These are phyloP conservation scores for Dacryopinax spathularia DNA, from an alignment of 768 basidiomycete species.

Conservation along the genomic window DNA sequence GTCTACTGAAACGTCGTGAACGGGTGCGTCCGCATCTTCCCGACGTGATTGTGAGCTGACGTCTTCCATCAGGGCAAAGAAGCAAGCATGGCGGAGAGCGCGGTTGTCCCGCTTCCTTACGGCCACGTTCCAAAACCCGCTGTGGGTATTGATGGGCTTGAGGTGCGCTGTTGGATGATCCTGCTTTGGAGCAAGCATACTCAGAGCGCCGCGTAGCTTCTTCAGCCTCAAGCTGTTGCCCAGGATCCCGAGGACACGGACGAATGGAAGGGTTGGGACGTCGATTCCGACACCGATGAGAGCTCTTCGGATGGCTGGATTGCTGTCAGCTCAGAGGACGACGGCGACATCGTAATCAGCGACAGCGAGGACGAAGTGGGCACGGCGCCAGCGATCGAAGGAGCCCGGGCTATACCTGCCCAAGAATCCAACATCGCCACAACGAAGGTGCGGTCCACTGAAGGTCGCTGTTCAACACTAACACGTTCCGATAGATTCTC, in stretches of 20 bases:
- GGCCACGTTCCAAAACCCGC: constrained; percentile 64
- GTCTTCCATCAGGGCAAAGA: constrained; percentile 61
- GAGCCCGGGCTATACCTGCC: no score
- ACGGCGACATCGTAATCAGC: constrained; percentile 55
- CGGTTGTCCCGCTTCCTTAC: constrained; percentile 56
- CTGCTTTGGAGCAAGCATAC: neutral
- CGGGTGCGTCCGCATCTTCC: constrained; percentile 36
- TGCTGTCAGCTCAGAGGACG: constrained; percentile 55
- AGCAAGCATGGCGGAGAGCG: constrained; percentile 55
- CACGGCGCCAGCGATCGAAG: constrained; percentile 5
- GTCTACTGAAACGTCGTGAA: constrained; percentile 76
- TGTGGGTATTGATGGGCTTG: constrained; percentile 78
- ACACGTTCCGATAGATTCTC: constrained; percentile 50
- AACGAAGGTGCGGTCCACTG: constrained; percentile 45
- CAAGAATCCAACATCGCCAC: constrained; percentile 68
- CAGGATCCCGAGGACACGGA: constrained; percentile 46
- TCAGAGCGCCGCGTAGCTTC: constrained; percentile 36
- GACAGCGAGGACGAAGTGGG: constrained; percentile 69
- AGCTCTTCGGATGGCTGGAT: constrained; percentile 64
- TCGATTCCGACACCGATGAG: constrained; percentile 52
- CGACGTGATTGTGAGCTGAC: constrained; percentile 8
- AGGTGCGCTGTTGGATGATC: constrained; percentile 33
- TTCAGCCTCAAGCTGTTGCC: constrained; percentile 58
- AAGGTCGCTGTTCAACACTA: neutral
- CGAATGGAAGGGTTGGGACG: constrained; percentile 83